These are phyloP conservation scores for Cladosporium cucumerinum DNA, from an alignment of 2,329 filamentous ascomycete genomes.

Conservation along the genomic window DNA sequence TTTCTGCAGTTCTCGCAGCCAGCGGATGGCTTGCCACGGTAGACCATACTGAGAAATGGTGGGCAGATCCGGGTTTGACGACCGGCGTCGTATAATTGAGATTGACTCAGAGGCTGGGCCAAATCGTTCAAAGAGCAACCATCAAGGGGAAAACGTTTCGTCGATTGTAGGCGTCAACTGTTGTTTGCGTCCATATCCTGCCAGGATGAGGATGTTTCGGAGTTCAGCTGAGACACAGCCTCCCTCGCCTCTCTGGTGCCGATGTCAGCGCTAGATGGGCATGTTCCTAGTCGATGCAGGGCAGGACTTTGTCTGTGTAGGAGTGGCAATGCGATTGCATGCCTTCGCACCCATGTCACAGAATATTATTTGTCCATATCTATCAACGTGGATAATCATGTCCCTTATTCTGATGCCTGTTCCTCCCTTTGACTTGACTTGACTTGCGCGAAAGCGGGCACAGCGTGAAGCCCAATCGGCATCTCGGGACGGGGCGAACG, in stretches of 20 bases:
- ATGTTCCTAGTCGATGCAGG: background rate
- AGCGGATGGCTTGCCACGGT: conserved; percentile 32
- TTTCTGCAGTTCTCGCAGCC: conserved; percentile 35
- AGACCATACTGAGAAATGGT: conserved; percentile 25
- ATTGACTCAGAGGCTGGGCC: background rate
- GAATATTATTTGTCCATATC: background rate
- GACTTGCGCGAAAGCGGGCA: background rate
- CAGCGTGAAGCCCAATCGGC: background rate
- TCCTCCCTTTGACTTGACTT: background rate
- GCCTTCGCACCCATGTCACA: background rate
- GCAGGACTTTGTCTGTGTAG: background rate
- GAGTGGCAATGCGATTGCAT: background rate
- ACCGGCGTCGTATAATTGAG: background rate
- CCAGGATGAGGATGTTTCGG: background rate
- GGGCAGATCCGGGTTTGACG: background rate
- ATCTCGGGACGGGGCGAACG: background rate
- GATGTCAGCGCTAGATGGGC: background rate
- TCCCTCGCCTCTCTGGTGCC: background rate
- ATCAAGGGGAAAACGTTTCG: background rate
- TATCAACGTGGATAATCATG: background rate
- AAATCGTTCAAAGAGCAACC: background rate
- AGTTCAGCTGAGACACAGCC: background rate
- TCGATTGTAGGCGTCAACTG: background rate
- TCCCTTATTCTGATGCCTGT: background rate
- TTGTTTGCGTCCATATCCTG: background rate